phyloP scores from a whole-genome alignment of 345 rosid genomes.

The Xanthoceras sorbifolium region DNA sequence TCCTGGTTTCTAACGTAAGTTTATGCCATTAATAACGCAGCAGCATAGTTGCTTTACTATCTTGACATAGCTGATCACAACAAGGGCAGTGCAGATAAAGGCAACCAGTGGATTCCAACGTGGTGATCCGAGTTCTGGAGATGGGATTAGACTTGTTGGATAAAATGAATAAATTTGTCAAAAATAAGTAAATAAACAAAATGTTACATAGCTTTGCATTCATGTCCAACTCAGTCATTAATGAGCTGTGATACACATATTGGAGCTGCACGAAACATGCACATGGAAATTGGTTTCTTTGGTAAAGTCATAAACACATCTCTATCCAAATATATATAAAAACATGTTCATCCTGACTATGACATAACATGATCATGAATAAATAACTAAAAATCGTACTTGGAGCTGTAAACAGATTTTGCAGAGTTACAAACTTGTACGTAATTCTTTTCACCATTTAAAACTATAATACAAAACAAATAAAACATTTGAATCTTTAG shows the following conservation, averaged over 20 bases:
- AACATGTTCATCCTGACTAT: background rate
- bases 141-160: conserved; percentile 2
- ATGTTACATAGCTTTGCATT: background rate
- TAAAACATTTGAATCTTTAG: background rate
- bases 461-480: conserved; percentile 16
- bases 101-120: conserved; percentile 18
- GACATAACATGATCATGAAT: background rate
- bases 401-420: background rate
- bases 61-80: conserved; percentile 26
- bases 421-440: conserved; percentile 7
- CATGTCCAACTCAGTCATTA: background rate
- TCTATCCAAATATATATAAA: background rate
- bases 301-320: background rate
- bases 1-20: conserved; percentile 15
- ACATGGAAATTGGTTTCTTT: background rate
- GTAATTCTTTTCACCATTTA: conserved; percentile 10
- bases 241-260: background rate
- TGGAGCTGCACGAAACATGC: background rate
- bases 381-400: background rate
- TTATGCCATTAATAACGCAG: background rate
- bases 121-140: background rate
- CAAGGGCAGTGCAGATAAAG: conserved; percentile 6
- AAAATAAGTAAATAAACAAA: too few relatives aligned
- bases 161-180: too few relatives aligned
- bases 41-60: conserved; percentile 21